A percentile compares a stretch with the other conserved stretches of the same genome.
Evolutionary conservation across 345 rosid species (phyloP).

Genomic region (Lagerstroemia speciosa): DNA sequence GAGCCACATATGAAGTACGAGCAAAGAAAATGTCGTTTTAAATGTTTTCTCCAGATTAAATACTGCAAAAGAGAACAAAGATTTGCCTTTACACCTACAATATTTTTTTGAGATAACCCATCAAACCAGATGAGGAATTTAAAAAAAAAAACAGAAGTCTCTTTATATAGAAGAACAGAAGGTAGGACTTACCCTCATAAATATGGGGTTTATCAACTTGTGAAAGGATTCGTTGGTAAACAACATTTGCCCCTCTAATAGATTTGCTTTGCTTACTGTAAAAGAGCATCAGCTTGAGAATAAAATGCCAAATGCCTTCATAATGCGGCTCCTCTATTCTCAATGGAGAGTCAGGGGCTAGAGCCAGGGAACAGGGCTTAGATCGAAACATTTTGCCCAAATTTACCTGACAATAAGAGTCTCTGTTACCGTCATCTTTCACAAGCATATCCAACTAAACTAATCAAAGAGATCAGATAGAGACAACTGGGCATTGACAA

Average conservation of each 20-base stretch:
- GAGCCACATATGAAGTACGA: constrained; percentile 94
- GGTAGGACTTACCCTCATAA: constrained; percentile 51
- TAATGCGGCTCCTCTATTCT: constrained; percentile 72
- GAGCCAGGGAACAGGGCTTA: constrained; percentile 80
- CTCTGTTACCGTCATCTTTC: not conserved
- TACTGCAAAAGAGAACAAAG: constrained; percentile 30
- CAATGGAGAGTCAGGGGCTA: constrained; percentile 56
- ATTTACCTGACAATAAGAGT: constrained; percentile 37
- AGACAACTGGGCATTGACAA: not conserved
- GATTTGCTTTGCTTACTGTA: constrained; percentile 86
- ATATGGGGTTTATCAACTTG: constrained; percentile 76
- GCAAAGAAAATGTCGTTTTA: constrained; percentile 69
- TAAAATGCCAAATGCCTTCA: constrained; percentile 44
- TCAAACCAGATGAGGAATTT: not conserved
- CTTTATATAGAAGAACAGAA: not conserved
- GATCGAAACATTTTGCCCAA: constrained; percentile 76
- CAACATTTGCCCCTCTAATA: constrained; percentile 78
- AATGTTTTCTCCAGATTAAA: constrained; percentile 95
- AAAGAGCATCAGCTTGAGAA: constrained; percentile 62
- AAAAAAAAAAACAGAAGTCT: not conserved
- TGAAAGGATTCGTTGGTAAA: constrained; percentile 47
- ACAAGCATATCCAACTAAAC: not conserved
- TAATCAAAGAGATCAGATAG: not conserved
- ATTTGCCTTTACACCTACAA: not conserved
- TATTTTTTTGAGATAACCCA: not conserved